These are phyloP conservation scores for Diplocarpon mali DNA, from an alignment of 2,329 filamentous ascomycete genomes.

Conservation along the genomic window DNA sequence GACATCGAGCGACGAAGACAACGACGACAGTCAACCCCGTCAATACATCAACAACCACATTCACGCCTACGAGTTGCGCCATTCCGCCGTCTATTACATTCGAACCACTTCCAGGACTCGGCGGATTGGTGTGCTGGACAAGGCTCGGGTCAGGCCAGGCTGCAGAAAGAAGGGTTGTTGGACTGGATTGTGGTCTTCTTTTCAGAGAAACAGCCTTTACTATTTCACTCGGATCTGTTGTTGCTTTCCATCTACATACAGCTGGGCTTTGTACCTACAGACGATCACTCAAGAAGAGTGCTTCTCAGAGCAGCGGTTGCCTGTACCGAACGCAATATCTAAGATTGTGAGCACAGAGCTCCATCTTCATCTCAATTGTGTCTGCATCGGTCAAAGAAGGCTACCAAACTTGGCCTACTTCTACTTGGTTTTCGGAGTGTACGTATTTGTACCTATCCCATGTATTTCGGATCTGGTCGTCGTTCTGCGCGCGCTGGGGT, in stretches of 20 bases:
- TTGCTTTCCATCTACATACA: slow-evolving; percentile 12
- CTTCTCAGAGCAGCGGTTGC: slow-evolving; percentile 17
- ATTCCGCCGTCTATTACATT: background rate
- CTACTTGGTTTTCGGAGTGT: slow-evolving; percentile 27
- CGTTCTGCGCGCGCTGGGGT: slow-evolving; percentile 10
- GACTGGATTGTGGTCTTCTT: slow-evolving; percentile 9
- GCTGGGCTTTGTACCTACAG: slow-evolving; percentile 8
- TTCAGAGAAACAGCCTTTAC: slow-evolving; percentile 11
- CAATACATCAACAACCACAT: background rate
- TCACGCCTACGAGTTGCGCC: background rate
- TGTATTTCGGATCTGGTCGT: slow-evolving; percentile 22
- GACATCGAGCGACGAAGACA: background rate
- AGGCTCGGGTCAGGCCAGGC: slow-evolving; percentile 3
- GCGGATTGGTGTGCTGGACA: slow-evolving; percentile 2
- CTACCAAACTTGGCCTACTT: slow-evolving; percentile 26
- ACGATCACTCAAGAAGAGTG: background rate
- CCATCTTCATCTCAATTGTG: slow-evolving; percentile 41
- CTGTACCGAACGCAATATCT: slow-evolving; percentile 18
- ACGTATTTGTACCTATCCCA: slow-evolving; percentile 30
- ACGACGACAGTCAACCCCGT: background rate
- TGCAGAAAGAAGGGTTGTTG: slow-evolving; percentile 7
- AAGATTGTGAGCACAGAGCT: slow-evolving; percentile 52
- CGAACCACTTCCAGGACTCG: background rate
- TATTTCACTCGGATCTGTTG: slow-evolving; percentile 19
- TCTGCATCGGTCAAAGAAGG: slow-evolving; percentile 27